Evolutionary conservation across 805 yeast species (phyloP).

Genomic region (Cyberlindnera veronae): DNA sequence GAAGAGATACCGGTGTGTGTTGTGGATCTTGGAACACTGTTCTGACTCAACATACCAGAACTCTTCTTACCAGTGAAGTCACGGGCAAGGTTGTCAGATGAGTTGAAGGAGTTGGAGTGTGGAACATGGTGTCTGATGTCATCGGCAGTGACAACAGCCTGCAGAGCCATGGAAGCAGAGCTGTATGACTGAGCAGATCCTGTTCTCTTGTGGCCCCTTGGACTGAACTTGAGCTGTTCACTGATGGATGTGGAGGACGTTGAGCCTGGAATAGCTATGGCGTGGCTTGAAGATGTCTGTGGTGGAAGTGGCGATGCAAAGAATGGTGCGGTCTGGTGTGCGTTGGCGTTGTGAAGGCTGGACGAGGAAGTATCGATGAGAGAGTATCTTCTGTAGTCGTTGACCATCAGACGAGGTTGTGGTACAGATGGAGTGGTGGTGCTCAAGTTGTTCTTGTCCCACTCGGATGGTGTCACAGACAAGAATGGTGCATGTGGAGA

Average conservation of each 20-base stretch:
- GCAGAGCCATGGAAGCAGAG: constrained; percentile 64
- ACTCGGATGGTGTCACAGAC: constrained; percentile 81
- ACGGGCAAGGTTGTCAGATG: constrained; percentile 16
- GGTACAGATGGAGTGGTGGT: constrained; percentile 32
- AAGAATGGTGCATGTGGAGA: constrained; percentile 79
- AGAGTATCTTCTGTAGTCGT: constrained; percentile 36
- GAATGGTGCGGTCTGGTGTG: constrained; percentile 13
- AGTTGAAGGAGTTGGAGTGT: constrained; percentile 22
- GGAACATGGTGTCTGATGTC: constrained; percentile 28
- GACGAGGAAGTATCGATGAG: constrained; percentile 43
- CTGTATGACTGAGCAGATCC: constrained; percentile 39
- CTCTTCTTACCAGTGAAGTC: constrained; percentile 15
- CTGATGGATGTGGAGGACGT: constrained; percentile 31
- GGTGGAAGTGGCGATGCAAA: constrained; percentile 62
- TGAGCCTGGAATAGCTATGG: constrained; percentile 44
- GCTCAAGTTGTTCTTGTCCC: constrained; percentile 54
- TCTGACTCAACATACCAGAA: constrained; percentile 8
- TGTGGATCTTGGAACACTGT: constrained; percentile 34
- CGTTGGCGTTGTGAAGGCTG: constrained; percentile 34
- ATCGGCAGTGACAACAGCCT: constrained; percentile 71
- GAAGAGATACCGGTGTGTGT: constrained; percentile 31
- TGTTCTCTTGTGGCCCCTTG: constrained; percentile 34
- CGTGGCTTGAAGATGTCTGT: constrained; percentile 63
- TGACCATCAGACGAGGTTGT: constrained; percentile 24
- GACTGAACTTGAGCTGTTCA: constrained; percentile 20